These are phyloP conservation scores for Phytophthora pluvialis DNA, from an alignment of 352 stramenopile genomes.

Conservation along the genomic window DNA sequence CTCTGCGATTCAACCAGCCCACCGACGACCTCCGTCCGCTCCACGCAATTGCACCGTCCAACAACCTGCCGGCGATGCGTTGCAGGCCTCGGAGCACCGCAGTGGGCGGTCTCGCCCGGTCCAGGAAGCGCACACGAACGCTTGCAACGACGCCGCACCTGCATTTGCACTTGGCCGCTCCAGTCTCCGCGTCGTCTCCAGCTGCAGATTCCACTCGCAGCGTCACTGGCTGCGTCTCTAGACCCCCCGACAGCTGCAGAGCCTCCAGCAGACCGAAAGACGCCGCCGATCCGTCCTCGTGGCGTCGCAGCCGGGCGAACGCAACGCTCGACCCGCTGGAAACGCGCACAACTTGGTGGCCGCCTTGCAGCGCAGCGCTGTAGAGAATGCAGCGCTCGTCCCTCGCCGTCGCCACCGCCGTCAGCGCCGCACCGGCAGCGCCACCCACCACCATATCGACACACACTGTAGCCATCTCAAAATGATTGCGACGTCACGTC, in stretches of 20 bases:
- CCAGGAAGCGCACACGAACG: constrained; percentile 46
- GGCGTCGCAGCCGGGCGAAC: constrained; percentile 36
- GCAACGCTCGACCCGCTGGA: constrained; percentile 3
- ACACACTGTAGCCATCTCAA: constrained; percentile 51
- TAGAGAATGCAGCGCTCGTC: constrained; percentile 45
- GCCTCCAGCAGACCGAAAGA: constrained; percentile 45
- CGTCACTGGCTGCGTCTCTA: neutral
- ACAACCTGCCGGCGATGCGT: constrained; percentile 37
- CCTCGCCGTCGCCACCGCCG: neutral
- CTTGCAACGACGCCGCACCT: constrained; percentile 27
- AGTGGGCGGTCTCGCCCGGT: constrained; percentile 40
- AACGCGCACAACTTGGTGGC: constrained; percentile 30
- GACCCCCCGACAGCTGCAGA: constrained; percentile 24
- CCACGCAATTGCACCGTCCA: constrained; percentile 59
- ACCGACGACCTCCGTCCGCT: constrained; percentile 35
- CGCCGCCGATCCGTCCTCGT: constrained; percentile 16
- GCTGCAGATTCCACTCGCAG: constrained; percentile 15
- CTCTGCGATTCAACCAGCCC: constrained; percentile 54
- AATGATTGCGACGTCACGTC: neutral
- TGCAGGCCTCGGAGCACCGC: constrained; percentile 48
- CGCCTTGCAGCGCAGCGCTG: constrained; percentile 2
- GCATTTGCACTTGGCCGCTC: constrained; percentile 33
- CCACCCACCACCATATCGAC: constrained; percentile 15
- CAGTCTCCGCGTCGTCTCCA: neutral
- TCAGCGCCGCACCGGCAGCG: neutral